Conservation (phyloP, 2,329 filamentous ascomycete species). For the Sclerotinia borealis region DNA sequence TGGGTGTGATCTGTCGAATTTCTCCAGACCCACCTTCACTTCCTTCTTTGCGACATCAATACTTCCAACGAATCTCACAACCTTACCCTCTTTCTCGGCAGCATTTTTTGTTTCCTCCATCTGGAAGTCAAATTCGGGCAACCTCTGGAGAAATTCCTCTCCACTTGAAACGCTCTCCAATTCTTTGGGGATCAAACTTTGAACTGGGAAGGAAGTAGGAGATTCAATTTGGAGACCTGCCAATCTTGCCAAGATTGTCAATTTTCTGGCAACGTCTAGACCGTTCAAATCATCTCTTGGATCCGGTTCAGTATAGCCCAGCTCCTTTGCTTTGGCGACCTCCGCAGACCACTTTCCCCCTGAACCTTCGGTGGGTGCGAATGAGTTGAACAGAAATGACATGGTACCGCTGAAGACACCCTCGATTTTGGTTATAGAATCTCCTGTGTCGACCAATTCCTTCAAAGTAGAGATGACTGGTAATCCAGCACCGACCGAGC, state of each 20-base stretch:
- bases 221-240: slow-evolving; percentile 75
- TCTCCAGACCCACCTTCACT: slow-evolving; percentile 89
- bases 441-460: slow-evolving; percentile 90
- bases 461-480: slow-evolving; percentile 90
- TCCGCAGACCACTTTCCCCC: slow-evolving; percentile 86
- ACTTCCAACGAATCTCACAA: slow-evolving; percentile 89
- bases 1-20: slow-evolving; percentile 79
- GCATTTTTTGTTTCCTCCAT: slow-evolving; percentile 85
- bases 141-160: slow-evolving; percentile 76
- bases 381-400: slow-evolving; percentile 97
- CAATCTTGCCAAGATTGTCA: slow-evolving; percentile 87
- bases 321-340: slow-evolving; percentile 83
- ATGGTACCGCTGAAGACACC: slow-evolving; percentile 97
- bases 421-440: slow-evolving; percentile 86
- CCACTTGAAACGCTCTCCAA: slow-evolving; percentile 71
- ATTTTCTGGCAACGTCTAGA: slow-evolving; percentile 86
- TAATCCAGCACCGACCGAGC: slow-evolving; percentile 85
- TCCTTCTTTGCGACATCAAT: slow-evolving; percentile 75
- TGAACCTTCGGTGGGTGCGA: slow-evolving; percentile 70
- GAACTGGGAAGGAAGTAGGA: slow-evolving; percentile 84
- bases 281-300: slow-evolving; percentile 83
- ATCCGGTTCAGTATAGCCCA: slow-evolving; percentile 89
- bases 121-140: slow-evolving; percentile 77
- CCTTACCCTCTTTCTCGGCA: slow-evolving; percentile 84
- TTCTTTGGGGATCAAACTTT: slow-evolving; percentile 85